Evolutionary conservation across 2,329 filamentous ascomycete species (phyloP).

Genomic region (Davidsoniella australis): DNA sequence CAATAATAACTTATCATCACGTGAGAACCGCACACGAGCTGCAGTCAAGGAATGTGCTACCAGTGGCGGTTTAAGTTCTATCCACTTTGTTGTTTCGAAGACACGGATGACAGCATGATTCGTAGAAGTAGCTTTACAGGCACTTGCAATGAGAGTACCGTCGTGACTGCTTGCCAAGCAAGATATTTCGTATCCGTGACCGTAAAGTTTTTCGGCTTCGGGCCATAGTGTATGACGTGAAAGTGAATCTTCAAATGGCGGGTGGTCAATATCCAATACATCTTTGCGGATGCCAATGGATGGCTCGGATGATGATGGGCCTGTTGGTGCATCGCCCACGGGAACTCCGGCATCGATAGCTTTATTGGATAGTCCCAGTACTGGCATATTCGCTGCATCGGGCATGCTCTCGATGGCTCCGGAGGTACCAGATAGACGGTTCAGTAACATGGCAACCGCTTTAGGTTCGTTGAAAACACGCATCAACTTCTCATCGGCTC

Average conservation of each 20-base stretch:
- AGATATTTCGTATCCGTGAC: conserved; percentile 93
- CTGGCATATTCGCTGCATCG: conserved; percentile 86
- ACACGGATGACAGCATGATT: conserved; percentile 90
- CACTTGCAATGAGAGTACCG: conserved; percentile 64
- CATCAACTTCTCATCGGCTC: conserved; percentile 94
- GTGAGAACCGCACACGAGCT: conserved; percentile 64
- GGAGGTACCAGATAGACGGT: conserved; percentile 40
- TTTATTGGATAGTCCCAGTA: conserved; percentile 91
- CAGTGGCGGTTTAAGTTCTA: conserved; percentile 68
- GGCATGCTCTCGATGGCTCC: conserved; percentile 36
- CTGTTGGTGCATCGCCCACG: conserved; percentile 29
- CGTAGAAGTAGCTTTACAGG: conserved; percentile 79
- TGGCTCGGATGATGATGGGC: conserved; percentile 29
- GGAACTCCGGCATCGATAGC: conserved; percentile 39
- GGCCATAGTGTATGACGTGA: conserved; percentile 88
- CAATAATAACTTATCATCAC: conserved; percentile 55
- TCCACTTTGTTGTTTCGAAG: conserved; percentile 77
- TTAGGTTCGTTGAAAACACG: conserved; percentile 85
- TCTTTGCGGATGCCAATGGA: conserved; percentile 39
- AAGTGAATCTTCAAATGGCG: conserved; percentile 78
- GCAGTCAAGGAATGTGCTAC: conserved; percentile 77
- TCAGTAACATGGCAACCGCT: conserved; percentile 60
- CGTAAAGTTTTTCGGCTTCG: conserved; percentile 90
- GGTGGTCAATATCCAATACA: conserved; percentile 48
- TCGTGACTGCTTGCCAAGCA: conserved; percentile 65